Base-by-base conservation (phyloP, 2,329 filamentous ascomycete species). In the Ophiognomonia clavigignenti-juglandacearum region DNA sequence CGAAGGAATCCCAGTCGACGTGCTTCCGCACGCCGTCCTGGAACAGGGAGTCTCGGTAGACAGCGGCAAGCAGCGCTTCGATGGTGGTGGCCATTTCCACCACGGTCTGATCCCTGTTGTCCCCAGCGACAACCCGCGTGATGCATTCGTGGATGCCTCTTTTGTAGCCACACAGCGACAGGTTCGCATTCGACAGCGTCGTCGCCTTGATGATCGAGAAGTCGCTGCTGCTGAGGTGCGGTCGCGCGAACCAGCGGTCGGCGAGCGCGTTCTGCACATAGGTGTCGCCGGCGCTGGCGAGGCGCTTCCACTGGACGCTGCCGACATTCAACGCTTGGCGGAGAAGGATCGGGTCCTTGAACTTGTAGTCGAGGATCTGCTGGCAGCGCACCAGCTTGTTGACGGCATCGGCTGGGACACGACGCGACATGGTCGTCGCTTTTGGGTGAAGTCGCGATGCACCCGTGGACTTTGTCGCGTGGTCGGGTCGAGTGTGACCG, bases 301-400 rank as follows among this genome's bases (percentile, higher is more conserved):
- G 49, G 16, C 49, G 49, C 14, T n/a, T 40, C 24, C 24, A 26
- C 24, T 10, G 6, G 27, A 45, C 45, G 18, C 10, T 34, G 9
- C 23, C 57, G 44, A 38, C 19, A 20, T 58, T 55, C 16, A 64
- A 44, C 26, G 61, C 61, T 23, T 48, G 55, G 20, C 57, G 56
- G 7, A 61, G 61, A 6, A 62, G 55, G 10, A 61, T 53, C 26
- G 62, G 53, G 37, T 57, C 47, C 29, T 58, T 63, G 24, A 56
- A 57, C 16, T 59, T 53, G 8, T 51, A 51, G 42, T 46, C 49
- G n/a, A 51, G 26, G 23, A 51, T 46, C 6, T 39, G 29, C 42
- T 51, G 45, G 8, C 42, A 46, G 18, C 24, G 45, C 16, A 34
- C 49, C 27, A 51, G 24, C 49, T 48, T 49, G 18, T 45, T 13